Base-by-base conservation (phyloP, 441 rosid genomes). In the Gossypium davidsonii region DNA sequence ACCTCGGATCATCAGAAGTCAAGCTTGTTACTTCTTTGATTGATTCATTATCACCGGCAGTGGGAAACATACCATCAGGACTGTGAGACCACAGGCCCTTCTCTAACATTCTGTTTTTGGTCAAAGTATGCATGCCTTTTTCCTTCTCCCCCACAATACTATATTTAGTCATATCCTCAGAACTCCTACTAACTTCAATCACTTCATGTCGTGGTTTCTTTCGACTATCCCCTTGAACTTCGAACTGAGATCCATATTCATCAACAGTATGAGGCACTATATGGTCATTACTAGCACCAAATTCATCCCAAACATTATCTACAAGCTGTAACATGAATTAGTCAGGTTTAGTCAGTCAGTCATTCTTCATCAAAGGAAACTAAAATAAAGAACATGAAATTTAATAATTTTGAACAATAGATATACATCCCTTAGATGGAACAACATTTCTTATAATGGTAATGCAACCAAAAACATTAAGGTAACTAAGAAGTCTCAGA, bases 231-330 rank as follows among this genome's bases (percentile, higher is more conserved):
- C 66, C 65, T 52, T 73, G 83, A 77, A 76, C 76, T 74, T 55
- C 78, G 72, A 79, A 77, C 56, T 74, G 86, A 80, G 76, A 69
- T 44, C 65, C 75, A 82, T 77, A 34, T 72, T 80, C 83, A 65
- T 74, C 77, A 34, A 46, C 55, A 4, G 88, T 80, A 80, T 79
- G 83, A 55, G 94, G 98, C 69, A 91, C 97, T 80, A 85, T 85
- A 81, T 87, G 93, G 82, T 91, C 94, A 73, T 82, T 91, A 71
- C 73, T 84, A 55, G 74, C 84, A 63, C 81, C 80, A 78, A 85
- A 86, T 58, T 83, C 93, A 71, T 79, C 88, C 78, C 85, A 87
- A 59, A 75, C 80, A 74, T 85, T 85, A 80, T 85, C 84, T 74
- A 84, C 87, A 67, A 85, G 84, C 98, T 91, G 93, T 60, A 76